Conservation (phyloP, 495 filamentous ascomycete genomes). For the Emericellopsis terricola region DNA sequence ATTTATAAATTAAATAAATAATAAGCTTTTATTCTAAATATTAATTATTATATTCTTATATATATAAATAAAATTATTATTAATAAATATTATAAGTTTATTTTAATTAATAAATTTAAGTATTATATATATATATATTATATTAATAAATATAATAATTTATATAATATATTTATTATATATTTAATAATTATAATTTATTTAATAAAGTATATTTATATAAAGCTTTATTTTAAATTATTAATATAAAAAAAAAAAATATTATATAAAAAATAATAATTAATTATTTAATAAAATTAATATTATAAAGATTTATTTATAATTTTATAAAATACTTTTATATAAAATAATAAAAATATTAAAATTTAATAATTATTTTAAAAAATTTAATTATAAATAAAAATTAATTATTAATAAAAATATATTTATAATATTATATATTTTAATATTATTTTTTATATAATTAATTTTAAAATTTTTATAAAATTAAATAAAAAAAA, state of each 20-base stretch:
- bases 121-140: background rate
- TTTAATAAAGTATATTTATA: background rate
- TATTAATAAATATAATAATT: background rate
- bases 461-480: too few species aligned
- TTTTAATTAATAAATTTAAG: constrained; percentile 1
- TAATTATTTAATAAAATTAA: background rate
- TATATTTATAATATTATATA: too few species aligned
- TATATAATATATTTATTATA: background rate
- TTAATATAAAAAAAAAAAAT: background rate
- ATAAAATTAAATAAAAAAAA: too few species aligned
- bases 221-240: background rate
- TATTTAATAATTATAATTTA: constrained; percentile 1
- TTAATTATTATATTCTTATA: too few species aligned
- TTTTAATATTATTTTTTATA: background rate
- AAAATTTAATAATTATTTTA: too few species aligned
- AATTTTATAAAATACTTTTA: background rate
- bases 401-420: background rate
- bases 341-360: too few species aligned
- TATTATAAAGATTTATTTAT: background rate
- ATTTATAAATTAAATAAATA: background rate
- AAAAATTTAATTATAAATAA: background rate
- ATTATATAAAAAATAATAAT: background rate
- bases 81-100: background rate
- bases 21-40: background rate
- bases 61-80: background rate